Conservation (phyloP, 495 filamentous ascomycete genomes). For the Neurospora sp. region DNA sequence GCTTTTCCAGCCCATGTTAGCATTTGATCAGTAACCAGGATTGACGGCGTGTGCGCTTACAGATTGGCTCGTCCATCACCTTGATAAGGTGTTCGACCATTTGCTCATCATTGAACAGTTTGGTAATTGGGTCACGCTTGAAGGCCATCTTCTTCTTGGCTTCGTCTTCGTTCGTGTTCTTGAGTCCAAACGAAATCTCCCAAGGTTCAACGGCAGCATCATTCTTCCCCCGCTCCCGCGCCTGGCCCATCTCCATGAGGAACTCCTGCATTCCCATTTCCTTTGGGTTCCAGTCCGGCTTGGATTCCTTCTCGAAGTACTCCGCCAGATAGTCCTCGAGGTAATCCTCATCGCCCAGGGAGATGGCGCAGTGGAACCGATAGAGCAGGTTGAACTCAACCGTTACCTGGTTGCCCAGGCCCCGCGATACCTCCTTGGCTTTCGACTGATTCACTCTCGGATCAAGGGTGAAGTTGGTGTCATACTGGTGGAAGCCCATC, state of each 20-base stretch:
- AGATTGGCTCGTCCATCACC: slow-evolving; percentile 47
- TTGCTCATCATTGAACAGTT: slow-evolving; percentile 48
- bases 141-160: slow-evolving; percentile 42
- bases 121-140: slow-evolving; percentile 43
- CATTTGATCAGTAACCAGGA: slow-evolving; percentile 50
- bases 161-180: slow-evolving; percentile 41
- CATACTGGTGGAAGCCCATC: slow-evolving; percentile 63
- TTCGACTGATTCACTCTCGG: slow-evolving; percentile 49
- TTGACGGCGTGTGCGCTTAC: slow-evolving; percentile 48
- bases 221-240: slow-evolving; percentile 43
- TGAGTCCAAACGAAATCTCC: slow-evolving; percentile 49
- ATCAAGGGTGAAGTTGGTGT: slow-evolving; percentile 73
- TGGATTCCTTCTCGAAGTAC: slow-evolving; percentile 38
- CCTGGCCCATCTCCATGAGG: slow-evolving; percentile 40
- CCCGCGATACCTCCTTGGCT: slow-evolving; percentile 51
- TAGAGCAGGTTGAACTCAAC: slow-evolving; percentile 69
- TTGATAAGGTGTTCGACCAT: slow-evolving; percentile 51
- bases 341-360: slow-evolving; percentile 51
- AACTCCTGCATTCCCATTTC: slow-evolving; percentile 51
- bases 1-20: slow-evolving; percentile 38
- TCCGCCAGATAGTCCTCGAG: slow-evolving; percentile 47
- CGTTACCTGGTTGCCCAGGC: slow-evolving; percentile 66
- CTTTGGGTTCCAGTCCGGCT: slow-evolving; percentile 42
- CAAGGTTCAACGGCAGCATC: slow-evolving; percentile 44
- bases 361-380: slow-evolving; percentile 63